Conservation (phyloP, 2,329 filamentous ascomycete species). For the Esteya vermicola region DNA sequence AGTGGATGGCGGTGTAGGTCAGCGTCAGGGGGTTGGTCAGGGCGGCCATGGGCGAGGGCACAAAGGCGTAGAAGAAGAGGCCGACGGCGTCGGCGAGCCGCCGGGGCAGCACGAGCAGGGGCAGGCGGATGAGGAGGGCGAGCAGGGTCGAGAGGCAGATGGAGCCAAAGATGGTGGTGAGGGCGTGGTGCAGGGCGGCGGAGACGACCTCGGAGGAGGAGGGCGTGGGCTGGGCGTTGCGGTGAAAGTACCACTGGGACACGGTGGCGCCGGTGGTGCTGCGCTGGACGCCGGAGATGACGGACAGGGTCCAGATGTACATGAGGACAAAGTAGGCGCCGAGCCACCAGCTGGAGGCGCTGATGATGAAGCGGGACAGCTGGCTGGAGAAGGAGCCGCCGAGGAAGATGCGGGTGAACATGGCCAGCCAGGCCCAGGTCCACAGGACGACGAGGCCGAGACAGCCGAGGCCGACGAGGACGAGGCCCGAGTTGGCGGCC, state of each 20-base stretch:
- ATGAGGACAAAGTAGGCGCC: conserved; percentile 84
- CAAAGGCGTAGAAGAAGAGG: conserved; percentile 51
- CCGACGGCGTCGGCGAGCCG: conserved; percentile 50
- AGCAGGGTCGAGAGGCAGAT: conserved; percentile 80
- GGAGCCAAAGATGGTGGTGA: conserved; percentile 79
- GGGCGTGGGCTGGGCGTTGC: conserved; percentile 63
- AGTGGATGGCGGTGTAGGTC: conserved; percentile 89
- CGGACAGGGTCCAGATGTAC: conserved; percentile 86
- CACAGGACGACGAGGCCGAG: conserved; percentile 65
- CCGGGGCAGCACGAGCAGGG: conserved; percentile 68
- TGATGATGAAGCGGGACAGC: conserved; percentile 59
- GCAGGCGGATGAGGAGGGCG: conserved; percentile 66
- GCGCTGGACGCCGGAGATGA: conserved; percentile 79
- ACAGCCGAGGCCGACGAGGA: conserved; percentile 69
- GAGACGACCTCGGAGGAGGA: conserved; percentile 68
- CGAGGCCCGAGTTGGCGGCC: conserved; percentile 66
- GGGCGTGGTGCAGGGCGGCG: conserved; percentile 68
- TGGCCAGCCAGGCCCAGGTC: conserved; percentile 92
- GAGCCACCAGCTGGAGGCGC: conserved; percentile 85
- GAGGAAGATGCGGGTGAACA: conserved; percentile 93
- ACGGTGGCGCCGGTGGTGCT: conserved; percentile 89
- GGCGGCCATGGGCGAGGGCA: conserved; percentile 73
- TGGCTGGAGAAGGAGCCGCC: conserved; percentile 66
- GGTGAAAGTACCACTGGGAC: conserved; percentile 98
- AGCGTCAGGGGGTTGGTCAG: conserved; percentile 84